A percentile compares a stretch with the other conserved stretches of the same genome.
Evolutionary conservation across 306 rosid genomes (phyloP).

Genomic region (Trichosanthes truncata): DNA sequence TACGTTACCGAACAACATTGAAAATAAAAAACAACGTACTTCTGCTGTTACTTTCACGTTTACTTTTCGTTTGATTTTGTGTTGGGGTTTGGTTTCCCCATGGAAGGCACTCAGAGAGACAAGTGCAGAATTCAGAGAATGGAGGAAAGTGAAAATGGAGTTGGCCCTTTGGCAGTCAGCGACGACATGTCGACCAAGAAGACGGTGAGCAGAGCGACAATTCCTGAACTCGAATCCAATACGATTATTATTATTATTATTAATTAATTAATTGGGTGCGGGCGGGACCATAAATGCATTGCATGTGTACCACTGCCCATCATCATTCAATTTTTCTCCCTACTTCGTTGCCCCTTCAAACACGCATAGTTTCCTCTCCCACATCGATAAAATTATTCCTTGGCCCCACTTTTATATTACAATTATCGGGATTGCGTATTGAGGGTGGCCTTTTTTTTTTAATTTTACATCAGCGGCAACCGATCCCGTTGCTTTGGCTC

Average conservation of each 20-base stretch:
- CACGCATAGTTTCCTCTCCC: neutral
- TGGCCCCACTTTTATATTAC: neutral
- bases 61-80: neutral
- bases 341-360: neutral
- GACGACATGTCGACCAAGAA: slow-evolving; percentile 8
- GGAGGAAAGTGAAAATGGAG: neutral
- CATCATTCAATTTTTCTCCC: slow-evolving; percentile 3
- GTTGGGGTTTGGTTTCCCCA: neutral
- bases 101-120: neutral
- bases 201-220: neutral
- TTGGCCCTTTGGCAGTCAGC: neutral
- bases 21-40: neutral
- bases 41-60: neutral
- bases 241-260: neutral
- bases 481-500: neutral
- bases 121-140: neutral
- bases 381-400: neutral
- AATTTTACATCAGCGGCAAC: neutral
- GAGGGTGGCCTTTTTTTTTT: too few relatives aligned
- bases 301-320: slow-evolving; percentile 10
- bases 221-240: neutral
- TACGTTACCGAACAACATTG: neutral
- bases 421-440: neutral
- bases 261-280: neutral
- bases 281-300: slow-evolving; percentile 7